phyloP scores from a whole-genome alignment of 2,329 filamentous ascomycete genomes.

The Onygena corvina region DNA sequence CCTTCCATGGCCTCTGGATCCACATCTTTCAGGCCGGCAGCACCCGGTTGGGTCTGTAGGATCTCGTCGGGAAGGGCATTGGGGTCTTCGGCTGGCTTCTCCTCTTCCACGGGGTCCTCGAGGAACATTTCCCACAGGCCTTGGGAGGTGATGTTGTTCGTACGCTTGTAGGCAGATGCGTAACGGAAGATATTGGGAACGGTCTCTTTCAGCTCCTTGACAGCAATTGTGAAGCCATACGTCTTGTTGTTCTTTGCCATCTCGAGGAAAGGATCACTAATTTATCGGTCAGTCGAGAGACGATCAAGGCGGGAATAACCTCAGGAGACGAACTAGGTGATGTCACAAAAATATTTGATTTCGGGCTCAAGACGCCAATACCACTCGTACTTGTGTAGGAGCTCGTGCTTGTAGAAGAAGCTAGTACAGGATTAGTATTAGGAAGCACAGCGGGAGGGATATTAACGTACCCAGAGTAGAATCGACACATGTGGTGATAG shows the following conservation, averaged over 20 bases:
- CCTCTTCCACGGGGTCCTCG: conserved; percentile 46
- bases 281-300: conserved; percentile 23
- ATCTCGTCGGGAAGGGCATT: conserved; percentile 72
- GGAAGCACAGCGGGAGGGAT: not conserved
- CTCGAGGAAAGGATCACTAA: conserved; percentile 80
- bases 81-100: conserved; percentile 47
- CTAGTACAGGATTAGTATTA: conserved; percentile 30
- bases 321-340: conserved; percentile 67
- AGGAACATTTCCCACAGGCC: conserved; percentile 99
- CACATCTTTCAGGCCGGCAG: conserved; percentile 61
- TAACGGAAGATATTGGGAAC: conserved; percentile 98
- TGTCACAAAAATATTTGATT: conserved; percentile 99
- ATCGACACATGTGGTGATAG: conserved; percentile 98
- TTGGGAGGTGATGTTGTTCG: conserved; percentile 78
- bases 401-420: conserved; percentile 94
- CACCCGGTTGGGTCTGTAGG: conserved; percentile 59
- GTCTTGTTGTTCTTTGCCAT: conserved; percentile 96
- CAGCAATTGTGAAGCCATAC: conserved; percentile 96
- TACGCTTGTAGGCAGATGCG: conserved; percentile 91
- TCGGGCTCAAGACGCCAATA: conserved; percentile 99
- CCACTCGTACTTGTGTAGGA: conserved; percentile 96
- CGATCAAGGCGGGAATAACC: not conserved
- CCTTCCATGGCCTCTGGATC: conserved; percentile 92
- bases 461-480: conserved; percentile 80
- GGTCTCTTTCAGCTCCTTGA: conserved; percentile 94